Conservation (phyloP, 352 stramenopile species). For the Pythium insidiosum region DNA sequence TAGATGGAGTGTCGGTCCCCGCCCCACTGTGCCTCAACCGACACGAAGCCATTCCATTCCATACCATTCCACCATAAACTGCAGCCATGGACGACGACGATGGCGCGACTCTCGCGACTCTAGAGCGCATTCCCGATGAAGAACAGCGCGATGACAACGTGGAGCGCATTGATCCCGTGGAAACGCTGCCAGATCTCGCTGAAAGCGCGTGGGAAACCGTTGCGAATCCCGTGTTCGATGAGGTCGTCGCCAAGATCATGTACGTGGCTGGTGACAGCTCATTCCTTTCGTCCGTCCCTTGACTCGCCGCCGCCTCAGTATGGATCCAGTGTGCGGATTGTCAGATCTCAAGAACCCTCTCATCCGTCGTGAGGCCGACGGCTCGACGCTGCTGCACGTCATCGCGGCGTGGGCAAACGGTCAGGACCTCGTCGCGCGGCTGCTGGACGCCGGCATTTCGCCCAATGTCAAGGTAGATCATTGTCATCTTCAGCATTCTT, state of each 20-base stretch:
- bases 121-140: not conserved
- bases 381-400: slow-evolving; percentile 48
- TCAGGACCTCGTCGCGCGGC: slow-evolving; percentile 35
- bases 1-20: no score
- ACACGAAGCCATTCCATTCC: not conserved
- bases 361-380: slow-evolving; percentile 28
- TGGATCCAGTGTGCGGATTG: slow-evolving; percentile 28
- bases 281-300: not conserved
- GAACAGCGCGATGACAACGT: not conserved
- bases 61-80: not conserved
- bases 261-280: slow-evolving; percentile 7
- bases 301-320: slow-evolving; percentile 10
- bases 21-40: not conserved
- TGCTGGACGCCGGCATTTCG: slow-evolving; percentile 29
- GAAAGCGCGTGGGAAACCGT: slow-evolving; percentile 14
- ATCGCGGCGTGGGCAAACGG: slow-evolving; percentile 43
- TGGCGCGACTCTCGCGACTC: not conserved
- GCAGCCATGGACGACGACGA: not conserved
- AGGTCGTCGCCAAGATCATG: slow-evolving; percentile 30
- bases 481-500: not conserved
- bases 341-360: slow-evolving; percentile 17
- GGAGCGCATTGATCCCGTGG: not conserved
- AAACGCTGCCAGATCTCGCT: not conserved
- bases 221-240: slow-evolving; percentile 24
- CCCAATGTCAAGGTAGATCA: slow-evolving; percentile 19